A percentile compares a stretch with the other conserved stretches of the same genome.
Evolutionary conservation across 371 early-diverging fungal species (phyloP).

Genomic region (Ordospora colligata): DNA sequence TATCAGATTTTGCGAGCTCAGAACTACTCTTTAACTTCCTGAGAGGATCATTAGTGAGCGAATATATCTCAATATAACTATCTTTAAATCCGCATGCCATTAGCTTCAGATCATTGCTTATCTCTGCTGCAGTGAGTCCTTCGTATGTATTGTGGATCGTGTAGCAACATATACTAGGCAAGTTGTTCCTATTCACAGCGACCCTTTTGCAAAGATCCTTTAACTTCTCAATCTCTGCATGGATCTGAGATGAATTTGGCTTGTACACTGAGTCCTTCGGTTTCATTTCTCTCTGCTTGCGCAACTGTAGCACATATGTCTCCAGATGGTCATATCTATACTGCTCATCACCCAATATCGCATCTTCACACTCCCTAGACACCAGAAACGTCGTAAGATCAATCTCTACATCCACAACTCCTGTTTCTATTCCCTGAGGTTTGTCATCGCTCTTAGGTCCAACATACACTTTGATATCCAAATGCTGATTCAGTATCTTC

Average conservation of each 20-base stretch:
- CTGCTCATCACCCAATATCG: slow-evolving; percentile 67
- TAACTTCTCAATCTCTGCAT: slow-evolving; percentile 64
- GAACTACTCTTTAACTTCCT: slow-evolving; percentile 53
- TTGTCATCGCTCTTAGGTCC: slow-evolving; percentile 48
- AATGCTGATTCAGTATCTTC: slow-evolving; percentile 79
- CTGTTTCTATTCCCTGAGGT: slow-evolving; percentile 52
- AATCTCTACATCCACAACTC: slow-evolving; percentile 35
- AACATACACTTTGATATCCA: slow-evolving; percentile 69
- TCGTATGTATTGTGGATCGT: slow-evolving; percentile 89
- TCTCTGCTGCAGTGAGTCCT: slow-evolving; percentile 56
- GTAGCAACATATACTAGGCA: slow-evolving; percentile 85
- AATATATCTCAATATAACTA: slow-evolving; percentile 59
- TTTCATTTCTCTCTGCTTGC: slow-evolving; percentile 55
- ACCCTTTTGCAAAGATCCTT: slow-evolving; percentile 74
- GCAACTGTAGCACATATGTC: slow-evolving; percentile 66
- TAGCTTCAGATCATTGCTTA: slow-evolving; percentile 51
- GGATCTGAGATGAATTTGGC: slow-evolving; percentile 48
- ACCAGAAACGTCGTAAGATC: slow-evolving; percentile 54
- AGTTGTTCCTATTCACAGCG: slow-evolving; percentile 66
- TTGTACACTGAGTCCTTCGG: slow-evolving; percentile 30
- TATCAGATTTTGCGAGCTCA: slow-evolving; percentile 51
- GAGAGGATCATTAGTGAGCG: slow-evolving; percentile 56
- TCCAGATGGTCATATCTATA: slow-evolving; percentile 72
- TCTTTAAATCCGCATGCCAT: slow-evolving; percentile 61
- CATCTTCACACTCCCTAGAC: slow-evolving; percentile 55